Evolutionary conservation across 306 rosid species (phyloP).

Genomic region (Lagenaria siceraria): DNA sequence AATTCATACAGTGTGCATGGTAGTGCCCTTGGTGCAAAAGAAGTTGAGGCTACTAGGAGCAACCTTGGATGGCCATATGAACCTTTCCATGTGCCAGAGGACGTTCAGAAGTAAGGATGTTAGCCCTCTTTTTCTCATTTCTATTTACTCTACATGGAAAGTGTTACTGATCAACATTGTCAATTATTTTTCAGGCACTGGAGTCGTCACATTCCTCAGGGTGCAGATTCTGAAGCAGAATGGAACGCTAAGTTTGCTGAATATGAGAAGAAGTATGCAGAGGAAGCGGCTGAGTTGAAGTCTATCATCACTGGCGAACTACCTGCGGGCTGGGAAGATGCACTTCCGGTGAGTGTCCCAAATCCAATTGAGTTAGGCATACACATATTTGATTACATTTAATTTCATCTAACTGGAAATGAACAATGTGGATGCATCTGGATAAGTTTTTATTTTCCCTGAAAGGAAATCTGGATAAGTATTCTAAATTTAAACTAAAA

Average conservation of each 20-base stretch:
- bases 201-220: conserved; percentile 76
- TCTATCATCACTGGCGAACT: conserved; percentile 56
- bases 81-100: conserved; percentile 98
- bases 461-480: not conserved
- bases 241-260: conserved; percentile 89
- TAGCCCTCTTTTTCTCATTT: not conserved
- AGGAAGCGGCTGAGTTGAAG: conserved; percentile 73
- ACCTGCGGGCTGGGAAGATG: conserved; percentile 93
- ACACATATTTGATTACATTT: not conserved
- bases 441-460: too few species aligned
- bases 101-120: conserved; percentile 59
- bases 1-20: conserved; percentile 97
- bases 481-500: not conserved
- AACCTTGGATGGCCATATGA: conserved; percentile 91
- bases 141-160: conserved; percentile 1
- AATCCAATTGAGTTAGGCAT: not conserved
- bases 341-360: conserved; percentile 71
- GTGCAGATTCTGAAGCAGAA: conserved; percentile 73
- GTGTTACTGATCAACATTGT: conserved; percentile 13
- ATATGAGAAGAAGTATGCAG: conserved; percentile 79
- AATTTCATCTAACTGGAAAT: not conserved
- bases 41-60: conserved; percentile 93
- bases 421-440: not conserved
- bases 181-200: conserved; percentile 50
- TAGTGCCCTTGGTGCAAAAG: conserved; percentile 95